Base-by-base conservation (phyloP, 176 grass and related monocot species). In the Chloris gayana region DNA sequence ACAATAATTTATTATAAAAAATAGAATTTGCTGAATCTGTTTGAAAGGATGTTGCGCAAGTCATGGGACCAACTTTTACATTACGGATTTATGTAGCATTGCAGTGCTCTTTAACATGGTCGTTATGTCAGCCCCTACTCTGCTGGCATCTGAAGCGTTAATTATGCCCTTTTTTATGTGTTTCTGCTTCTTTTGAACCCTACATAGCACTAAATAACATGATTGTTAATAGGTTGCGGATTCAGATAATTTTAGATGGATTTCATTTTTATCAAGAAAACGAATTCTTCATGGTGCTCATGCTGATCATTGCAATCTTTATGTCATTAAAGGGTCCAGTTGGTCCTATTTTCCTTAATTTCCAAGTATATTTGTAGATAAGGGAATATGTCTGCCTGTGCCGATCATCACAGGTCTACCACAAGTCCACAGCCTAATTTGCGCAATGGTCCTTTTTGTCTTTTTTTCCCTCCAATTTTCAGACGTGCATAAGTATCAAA, bases 201-300 rank as follows among this genome's bases (percentile, higher is more conserved):
- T 8, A 22, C 22, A 54, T 22, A 22, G 51, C 6, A 11, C 2
- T 57, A 24, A 11, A 57, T 9, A 57, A 54, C 22, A 54, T 21
- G 19, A 54, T 6, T 54, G 9, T 22, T 0, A 54, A 57, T 24
- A 24, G 22, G 54, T 24, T 57, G 54, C 7, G 25, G 7, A 38
- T 38, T 32, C 63, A 63, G 69, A 64, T 35, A 24, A 14, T 69
- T 60, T 18, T 26, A 45, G 3, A 18, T 49, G 7, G 17, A 70
- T 46, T 22, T n/a, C 37, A 6, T 21, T 4, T 84, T 77, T 70
- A n/a, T 32, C 70, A 85, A 53, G n/a, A 59, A 63, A 70, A 71
- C 15, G 1, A 14, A 3, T 57, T 76, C 21, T 14, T 27, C 2
- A n/a, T 27, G 26, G 39, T 51, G 32, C 30, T 78, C 31, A 79